These are phyloP conservation scores for Naematelia aurantialba DNA, from an alignment of 768 basidiomycete genomes.

Conservation along the genomic window DNA sequence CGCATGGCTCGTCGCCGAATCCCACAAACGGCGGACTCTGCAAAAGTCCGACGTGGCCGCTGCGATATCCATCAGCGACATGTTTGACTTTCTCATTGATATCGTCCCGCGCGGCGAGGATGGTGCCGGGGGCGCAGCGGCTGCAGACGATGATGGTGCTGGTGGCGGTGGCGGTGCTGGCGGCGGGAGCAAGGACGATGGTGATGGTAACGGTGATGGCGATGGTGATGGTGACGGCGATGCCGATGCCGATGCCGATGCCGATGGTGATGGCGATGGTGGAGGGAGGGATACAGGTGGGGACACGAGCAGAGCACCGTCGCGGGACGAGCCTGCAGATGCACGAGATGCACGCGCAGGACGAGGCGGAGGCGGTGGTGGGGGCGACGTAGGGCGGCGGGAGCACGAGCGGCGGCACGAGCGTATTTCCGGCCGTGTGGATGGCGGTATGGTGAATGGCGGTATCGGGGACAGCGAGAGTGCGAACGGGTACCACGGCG, in stretches of 20 bases:
- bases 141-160: not conserved
- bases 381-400: too few species aligned
- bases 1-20: constrained; percentile 91
- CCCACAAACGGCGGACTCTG: constrained; percentile 91
- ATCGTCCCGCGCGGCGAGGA: constrained; percentile 74
- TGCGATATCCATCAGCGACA: constrained; percentile 85
- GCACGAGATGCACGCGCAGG: not conserved
- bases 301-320: not conserved
- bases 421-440: too few species aligned
- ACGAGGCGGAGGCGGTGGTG: not conserved
- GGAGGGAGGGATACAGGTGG: too few species aligned
- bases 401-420: too few species aligned
- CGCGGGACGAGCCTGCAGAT: not conserved
- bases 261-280: too few species aligned
- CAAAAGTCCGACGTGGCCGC: constrained; percentile 91
- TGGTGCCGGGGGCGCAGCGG: not conserved
- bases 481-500: not conserved
- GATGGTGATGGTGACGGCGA: constrained; percentile 7
- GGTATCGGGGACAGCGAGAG: not conserved
- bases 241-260: not conserved
- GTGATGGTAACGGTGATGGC: too few species aligned
- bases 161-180: not conserved
- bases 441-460: not conserved
- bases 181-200: not conserved
- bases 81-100: constrained; percentile 96